These are phyloP conservation scores for Beauveria scarabaeidicola DNA, from an alignment of 2,329 filamentous ascomycete species.

Conservation along the genomic window DNA sequence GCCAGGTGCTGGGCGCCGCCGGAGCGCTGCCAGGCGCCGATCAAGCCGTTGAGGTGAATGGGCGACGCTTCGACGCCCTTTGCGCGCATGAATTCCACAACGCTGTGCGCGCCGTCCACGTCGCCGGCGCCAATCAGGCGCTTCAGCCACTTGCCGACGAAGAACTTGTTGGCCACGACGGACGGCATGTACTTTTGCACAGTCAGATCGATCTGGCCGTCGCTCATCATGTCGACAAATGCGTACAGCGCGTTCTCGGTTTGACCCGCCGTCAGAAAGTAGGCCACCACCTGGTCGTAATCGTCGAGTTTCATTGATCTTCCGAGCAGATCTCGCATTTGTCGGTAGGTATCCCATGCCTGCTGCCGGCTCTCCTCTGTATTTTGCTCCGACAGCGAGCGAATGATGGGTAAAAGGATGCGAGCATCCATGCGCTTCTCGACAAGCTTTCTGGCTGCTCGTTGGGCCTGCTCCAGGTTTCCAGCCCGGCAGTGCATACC, in stretches of 20 bases:
- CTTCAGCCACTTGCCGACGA: conserved; percentile 85
- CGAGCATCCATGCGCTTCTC: conserved; percentile 41
- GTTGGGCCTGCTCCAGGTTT: conserved; percentile 50
- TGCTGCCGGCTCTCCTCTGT: conserved; percentile 38
- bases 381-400: conserved; percentile 49
- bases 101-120: conserved; percentile 60
- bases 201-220: conserved; percentile 42
- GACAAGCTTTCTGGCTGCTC: conserved; percentile 47
- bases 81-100: conserved; percentile 67
- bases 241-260: conserved; percentile 61
- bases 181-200: conserved; percentile 37
- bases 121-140: conserved; percentile 67
- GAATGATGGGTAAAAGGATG: conserved; percentile 60
- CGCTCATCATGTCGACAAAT: conserved; percentile 85
- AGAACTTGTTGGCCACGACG: conserved; percentile 61
- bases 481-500: conserved; percentile 53
- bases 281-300: conserved; percentile 65
- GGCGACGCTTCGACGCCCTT: conserved; percentile 59
- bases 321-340: conserved; percentile 53
- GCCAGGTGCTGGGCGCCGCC: conserved; percentile 44
- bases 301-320: conserved; percentile 58
- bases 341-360: conserved; percentile 61
- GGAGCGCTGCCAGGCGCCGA: conserved; percentile 68
- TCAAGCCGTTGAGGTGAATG: conserved; percentile 72
- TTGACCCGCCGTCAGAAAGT: conserved; percentile 59